These are phyloP conservation scores for Ascochyta lentis DNA, from an alignment of 2,329 filamentous ascomycete genomes.

Conservation along the genomic window DNA sequence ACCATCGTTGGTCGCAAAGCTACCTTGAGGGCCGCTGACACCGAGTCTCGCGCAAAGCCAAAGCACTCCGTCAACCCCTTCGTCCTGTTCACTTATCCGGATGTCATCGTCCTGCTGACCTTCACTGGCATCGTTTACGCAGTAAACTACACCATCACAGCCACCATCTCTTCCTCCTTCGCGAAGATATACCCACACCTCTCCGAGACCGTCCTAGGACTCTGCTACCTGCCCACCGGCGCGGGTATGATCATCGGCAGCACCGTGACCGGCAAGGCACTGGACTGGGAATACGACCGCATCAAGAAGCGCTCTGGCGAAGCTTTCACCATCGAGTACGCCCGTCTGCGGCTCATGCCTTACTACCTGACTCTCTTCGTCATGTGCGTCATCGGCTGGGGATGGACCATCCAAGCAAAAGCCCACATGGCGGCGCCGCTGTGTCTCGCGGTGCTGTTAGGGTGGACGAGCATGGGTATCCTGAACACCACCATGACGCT, in stretches of 20 bases:
- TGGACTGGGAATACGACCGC: conserved; percentile 60
- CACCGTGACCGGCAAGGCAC: conserved; percentile 59
- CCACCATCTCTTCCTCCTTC: conserved; percentile 38
- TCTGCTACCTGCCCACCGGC: conserved; percentile 62
- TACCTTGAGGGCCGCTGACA: conserved; percentile 10
- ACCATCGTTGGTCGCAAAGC: conserved; percentile 35
- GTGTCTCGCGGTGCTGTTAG: conserved; percentile 30
- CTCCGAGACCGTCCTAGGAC: conserved; percentile 33
- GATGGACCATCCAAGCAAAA: conserved; percentile 31
- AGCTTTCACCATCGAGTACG: conserved; percentile 38
- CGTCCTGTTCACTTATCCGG: conserved; percentile 36
- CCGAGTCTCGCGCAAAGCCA: conserved; percentile 20
- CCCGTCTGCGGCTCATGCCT: conserved; percentile 36
- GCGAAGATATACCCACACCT: conserved; percentile 32
- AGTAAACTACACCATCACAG: conserved; percentile 42
- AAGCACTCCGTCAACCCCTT: conserved; percentile 39
- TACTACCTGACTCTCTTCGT: conserved; percentile 36
- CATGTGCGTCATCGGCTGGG: conserved; percentile 35
- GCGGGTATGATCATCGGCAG: conserved; percentile 62
- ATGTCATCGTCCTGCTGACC: conserved; percentile 54
- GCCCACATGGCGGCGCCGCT: conserved; percentile 34
- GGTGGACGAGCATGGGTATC: conserved; percentile 38
- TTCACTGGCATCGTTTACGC: conserved; percentile 41
- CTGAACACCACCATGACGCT: conserved; percentile 41
- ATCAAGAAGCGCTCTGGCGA: conserved; percentile 32